These are phyloP conservation scores for Oidiodendron maius DNA, from an alignment of 495 filamentous ascomycete species.

Conservation along the genomic window DNA sequence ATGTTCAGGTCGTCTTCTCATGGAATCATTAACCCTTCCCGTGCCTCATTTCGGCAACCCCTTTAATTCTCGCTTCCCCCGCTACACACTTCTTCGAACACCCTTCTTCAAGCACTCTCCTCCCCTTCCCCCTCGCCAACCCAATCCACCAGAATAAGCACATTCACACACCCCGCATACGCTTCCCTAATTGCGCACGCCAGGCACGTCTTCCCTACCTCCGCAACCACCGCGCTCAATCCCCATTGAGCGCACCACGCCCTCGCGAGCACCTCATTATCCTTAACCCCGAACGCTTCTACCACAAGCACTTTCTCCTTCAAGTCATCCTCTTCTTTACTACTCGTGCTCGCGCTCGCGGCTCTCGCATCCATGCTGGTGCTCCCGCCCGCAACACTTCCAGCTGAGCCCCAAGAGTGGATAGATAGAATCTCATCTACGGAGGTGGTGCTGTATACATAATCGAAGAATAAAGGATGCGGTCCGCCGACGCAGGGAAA, in stretches of 20 bases:
- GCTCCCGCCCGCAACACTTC: no score
- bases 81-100: no score
- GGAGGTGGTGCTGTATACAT: constrained; percentile 45
- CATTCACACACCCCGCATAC: constrained; percentile 61
- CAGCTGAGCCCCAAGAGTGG: constrained; percentile 58
- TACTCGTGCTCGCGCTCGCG: no score
- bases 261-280: constrained; percentile 68
- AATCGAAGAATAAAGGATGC: constrained; percentile 65
- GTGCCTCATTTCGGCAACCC: no score
- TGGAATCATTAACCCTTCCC: no score
- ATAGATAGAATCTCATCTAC: constrained; percentile 56
- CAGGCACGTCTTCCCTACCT: constrained; percentile 63
- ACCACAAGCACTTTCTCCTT: constrained; percentile 60
- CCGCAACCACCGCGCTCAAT: constrained; percentile 57
- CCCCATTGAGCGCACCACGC: constrained; percentile 72
- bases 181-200: constrained; percentile 66
- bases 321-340: constrained; percentile 27
- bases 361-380: no score
- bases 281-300: constrained; percentile 61
- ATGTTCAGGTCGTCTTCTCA: no score
- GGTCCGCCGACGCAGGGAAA: constrained; percentile 65
- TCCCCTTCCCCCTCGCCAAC: constrained; percentile 1
- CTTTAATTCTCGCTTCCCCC: no score
- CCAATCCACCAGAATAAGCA: constrained; percentile 58
- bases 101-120: no score